phyloP scores from a whole-genome alignment of 2,329 filamentous ascomycete genomes.

The Sporothrix pseudoabietina region DNA sequence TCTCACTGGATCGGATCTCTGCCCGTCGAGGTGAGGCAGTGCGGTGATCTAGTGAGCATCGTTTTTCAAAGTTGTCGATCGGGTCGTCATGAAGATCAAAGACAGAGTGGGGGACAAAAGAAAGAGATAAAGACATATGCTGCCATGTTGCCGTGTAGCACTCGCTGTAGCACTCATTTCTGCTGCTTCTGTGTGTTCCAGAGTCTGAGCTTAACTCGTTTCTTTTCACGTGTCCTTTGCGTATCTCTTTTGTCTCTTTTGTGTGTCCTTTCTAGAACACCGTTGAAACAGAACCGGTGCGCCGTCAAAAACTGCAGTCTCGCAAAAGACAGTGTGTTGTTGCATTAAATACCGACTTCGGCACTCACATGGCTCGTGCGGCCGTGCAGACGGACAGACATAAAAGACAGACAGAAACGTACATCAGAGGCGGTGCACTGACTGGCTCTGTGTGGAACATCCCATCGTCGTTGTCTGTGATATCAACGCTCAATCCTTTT shows the following conservation, averaged over 20 bases:
- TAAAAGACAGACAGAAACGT: not conserved
- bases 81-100: not conserved
- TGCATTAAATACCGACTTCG: not conserved
- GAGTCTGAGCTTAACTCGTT: not conserved
- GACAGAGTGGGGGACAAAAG: not conserved
- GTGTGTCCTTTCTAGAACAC: constrained; percentile 16
- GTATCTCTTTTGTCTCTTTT: not conserved
- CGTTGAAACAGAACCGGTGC: constrained; percentile 18
- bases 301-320: not conserved
- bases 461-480: not conserved
- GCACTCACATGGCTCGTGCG: not conserved
- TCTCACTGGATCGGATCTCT: not conserved
- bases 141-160: not conserved
- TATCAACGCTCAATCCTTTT: not conserved
- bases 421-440: constrained; percentile 19
- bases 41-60: constrained; percentile 3
- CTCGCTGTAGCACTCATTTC: not conserved
- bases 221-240: not conserved
- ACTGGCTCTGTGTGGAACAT: not conserved
- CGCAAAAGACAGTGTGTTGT: not conserved
- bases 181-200: not conserved
- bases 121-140: not conserved
- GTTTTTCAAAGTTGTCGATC: not conserved
- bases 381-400: not conserved
- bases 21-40: constrained; percentile 6